Evolutionary conservation across 2,329 filamentous ascomycete genomes (phyloP), one percentile per base, ranked within the genome.

Genomic region (Trichophyton equinum): DNA sequence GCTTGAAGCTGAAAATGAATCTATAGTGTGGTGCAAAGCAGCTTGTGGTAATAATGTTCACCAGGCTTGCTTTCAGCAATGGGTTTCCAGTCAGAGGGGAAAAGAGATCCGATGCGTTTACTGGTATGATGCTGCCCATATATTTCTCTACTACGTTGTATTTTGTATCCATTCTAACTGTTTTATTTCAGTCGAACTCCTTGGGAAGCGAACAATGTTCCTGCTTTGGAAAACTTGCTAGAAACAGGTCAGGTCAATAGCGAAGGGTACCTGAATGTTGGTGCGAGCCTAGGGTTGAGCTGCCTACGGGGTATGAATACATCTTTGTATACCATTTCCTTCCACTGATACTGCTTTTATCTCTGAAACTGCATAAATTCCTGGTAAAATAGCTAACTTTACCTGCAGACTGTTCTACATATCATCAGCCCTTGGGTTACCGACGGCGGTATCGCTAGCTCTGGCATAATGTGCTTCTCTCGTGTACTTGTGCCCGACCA

Each of bases 21-120:
- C 78, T 3, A 76, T 79, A 5, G 71, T 82, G 8, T 86, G 82
- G 77, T 86, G 84, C 71, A 79, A 79, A 66, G 78, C 78, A 0
- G 75, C 79, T 2, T 86, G 84, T 65, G 83, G 83, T 18, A 84
- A 85, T 70, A 85, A 85, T 65, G 72, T 85, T n/a, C 82, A 85
- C 68, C 77, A 78, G 62, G 67, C 69, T 1, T 85, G 82, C 65
- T 84, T 85, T 68, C 70, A 79, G 60, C 74, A 78, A 62, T 85
- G 82, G 82, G 73, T 71, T 9, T 68, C 69, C 11, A 73, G 69
- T 11, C 68, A 71, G 38, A 67, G 67, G 1, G 63, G 67, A 1
- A 60, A 60, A 13, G 49, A 60, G 53, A 71, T 78, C 9, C 67
- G 71, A 49, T 79, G 77, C 61, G 74, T 78, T 15, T 77, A 77